phyloP scores from a whole-genome alignment of 2,329 filamentous ascomycete genomes.

The Aureobasidium sp. region DNA sequence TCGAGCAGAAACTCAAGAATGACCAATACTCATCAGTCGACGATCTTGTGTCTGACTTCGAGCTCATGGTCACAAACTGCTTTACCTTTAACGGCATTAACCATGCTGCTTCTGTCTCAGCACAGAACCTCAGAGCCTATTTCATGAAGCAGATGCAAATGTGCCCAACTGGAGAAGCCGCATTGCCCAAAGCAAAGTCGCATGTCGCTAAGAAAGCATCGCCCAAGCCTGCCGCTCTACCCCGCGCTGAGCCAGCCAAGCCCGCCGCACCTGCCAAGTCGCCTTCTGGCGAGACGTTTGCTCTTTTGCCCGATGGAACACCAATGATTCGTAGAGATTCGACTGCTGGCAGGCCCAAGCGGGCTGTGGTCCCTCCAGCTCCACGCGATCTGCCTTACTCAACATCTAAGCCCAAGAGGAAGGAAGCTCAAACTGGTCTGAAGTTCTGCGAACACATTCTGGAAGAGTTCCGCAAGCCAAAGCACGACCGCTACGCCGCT shows the following conservation, averaged over 20 bases:
- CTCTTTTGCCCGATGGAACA: slow-evolving; percentile 66
- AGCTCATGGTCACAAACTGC: slow-evolving; percentile 72
- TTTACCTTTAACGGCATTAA: slow-evolving; percentile 71
- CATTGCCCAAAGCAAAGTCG: slow-evolving; percentile 42
- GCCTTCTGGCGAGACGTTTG: slow-evolving; percentile 53
- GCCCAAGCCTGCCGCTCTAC: slow-evolving; percentile 22
- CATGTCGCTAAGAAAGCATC: slow-evolving; percentile 48
- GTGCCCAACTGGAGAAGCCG: slow-evolving; percentile 47
- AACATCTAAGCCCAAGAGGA: slow-evolving; percentile 73
- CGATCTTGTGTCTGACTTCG: slow-evolving; percentile 65
- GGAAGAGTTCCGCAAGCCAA: slow-evolving; percentile 66
- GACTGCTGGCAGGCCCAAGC: slow-evolving; percentile 76
- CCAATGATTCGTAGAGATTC: slow-evolving; percentile 82
- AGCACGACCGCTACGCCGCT: slow-evolving; percentile 58
- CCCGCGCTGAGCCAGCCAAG: slow-evolving; percentile 19
- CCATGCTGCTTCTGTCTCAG: slow-evolving; percentile 64
- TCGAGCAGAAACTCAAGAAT: slow-evolving; percentile 71
- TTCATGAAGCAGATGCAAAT: slow-evolving; percentile 54
- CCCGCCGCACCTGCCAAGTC: slow-evolving; percentile 38
- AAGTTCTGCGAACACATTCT: slow-evolving; percentile 82
- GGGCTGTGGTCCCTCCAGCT: slow-evolving; percentile 86
- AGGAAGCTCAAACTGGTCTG: slow-evolving; percentile 81
- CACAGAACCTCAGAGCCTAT: slow-evolving; percentile 51
- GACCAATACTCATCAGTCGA: slow-evolving; percentile 61
- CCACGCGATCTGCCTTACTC: slow-evolving; percentile 86